phyloP scores from a whole-genome alignment of 768 basidiomycete genomes.

The Podaxis rugospora region DNA sequence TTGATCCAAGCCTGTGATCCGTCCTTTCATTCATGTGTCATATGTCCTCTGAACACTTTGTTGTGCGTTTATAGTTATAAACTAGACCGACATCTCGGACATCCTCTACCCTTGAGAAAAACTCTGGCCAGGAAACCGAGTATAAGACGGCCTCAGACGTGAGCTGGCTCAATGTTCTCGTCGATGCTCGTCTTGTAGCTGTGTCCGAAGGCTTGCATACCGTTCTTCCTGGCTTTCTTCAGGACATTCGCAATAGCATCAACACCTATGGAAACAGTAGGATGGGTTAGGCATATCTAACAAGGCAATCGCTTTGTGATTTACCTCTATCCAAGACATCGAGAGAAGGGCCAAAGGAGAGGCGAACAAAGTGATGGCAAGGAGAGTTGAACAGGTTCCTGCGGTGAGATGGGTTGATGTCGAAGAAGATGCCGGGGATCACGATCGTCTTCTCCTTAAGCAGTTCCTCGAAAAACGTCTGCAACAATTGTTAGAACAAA shows the following conservation, averaged over 20 bases:
- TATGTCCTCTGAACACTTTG: not conserved
- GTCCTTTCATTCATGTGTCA: not conserved
- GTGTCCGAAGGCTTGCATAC: slow-evolving; percentile 62
- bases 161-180: slow-evolving; percentile 15
- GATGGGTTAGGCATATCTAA: not conserved
- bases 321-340: slow-evolving; percentile 73
- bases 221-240: slow-evolving; percentile 60
- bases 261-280: slow-evolving; percentile 45
- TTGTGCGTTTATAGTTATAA: not conserved
- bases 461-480: slow-evolving; percentile 93
- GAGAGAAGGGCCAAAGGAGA: slow-evolving; percentile 83
- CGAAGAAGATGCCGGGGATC: slow-evolving; percentile 89
- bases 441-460: slow-evolving; percentile 89
- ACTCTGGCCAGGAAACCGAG: not conserved
- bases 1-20: slow-evolving; percentile 45
- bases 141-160: slow-evolving; percentile 12
- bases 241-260: slow-evolving; percentile 84
- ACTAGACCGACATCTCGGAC: not conserved
- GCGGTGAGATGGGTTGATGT: slow-evolving; percentile 77
- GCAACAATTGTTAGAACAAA: not conserved
- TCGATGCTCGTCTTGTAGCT: slow-evolving; percentile 32
- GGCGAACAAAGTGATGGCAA: slow-evolving; percentile 84
- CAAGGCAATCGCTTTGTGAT: slow-evolving; percentile 7
- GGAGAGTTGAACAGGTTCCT: slow-evolving; percentile 88
- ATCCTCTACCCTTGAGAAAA: not conserved